phyloP scores from a whole-genome alignment of 139 green algal genomes.

The Trebouxia sp. region DNA sequence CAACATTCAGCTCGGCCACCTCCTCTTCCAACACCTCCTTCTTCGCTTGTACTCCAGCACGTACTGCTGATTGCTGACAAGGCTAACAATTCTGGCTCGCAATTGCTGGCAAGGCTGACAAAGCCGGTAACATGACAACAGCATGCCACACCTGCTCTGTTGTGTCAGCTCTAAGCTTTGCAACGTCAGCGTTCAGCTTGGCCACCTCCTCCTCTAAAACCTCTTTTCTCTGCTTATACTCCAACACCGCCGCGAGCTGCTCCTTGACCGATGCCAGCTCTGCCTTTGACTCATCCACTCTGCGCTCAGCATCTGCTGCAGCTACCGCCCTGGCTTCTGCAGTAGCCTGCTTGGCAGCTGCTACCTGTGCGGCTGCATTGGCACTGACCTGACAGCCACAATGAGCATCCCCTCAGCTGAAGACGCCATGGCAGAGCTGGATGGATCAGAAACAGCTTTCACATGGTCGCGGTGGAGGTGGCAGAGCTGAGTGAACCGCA shows the following conservation, averaged over 20 bases:
- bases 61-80: no score
- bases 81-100: no score
- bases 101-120: no score
- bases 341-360: slow-evolving; percentile 15
- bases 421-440: no score
- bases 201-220: slow-evolving; percentile 54
- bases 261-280: slow-evolving; percentile 46
- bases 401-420: background rate
- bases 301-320: slow-evolving; percentile 33
- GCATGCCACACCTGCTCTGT: slow-evolving; percentile 31
- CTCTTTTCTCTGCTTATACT: slow-evolving; percentile 68
- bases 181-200: slow-evolving; percentile 37
- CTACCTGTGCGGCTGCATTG: background rate
- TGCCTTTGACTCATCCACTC: slow-evolving; percentile 39
- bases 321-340: background rate
- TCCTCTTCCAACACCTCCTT: slow-evolving; percentile 55
- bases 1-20: no score
- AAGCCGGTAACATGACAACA: no score
- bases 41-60: no score
- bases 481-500: no score
- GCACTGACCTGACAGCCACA: slow-evolving; percentile 1
- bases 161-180: slow-evolving; percentile 7
- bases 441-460: no score
- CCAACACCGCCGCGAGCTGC: slow-evolving; percentile 54
- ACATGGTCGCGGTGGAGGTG: no score